phyloP scores from a whole-genome alignment of 177 flowering plant genomes.

The Vitis hybrid region DNA sequence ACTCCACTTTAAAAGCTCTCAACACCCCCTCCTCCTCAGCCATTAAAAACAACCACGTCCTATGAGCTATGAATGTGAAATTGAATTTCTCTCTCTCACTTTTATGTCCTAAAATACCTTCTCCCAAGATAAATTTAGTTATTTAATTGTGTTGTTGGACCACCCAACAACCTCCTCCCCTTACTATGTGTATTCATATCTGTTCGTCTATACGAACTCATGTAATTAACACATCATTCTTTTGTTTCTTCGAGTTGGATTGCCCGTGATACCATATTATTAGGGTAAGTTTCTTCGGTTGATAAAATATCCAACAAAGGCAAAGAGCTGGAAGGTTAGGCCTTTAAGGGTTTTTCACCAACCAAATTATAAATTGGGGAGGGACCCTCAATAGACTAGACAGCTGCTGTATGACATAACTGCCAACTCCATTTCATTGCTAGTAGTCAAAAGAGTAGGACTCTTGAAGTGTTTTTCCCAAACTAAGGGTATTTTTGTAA shows the following conservation, averaged over 20 bases:
- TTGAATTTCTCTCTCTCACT: neutral
- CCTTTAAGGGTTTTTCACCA: conserved; percentile 8
- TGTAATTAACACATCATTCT: neutral
- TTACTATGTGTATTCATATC: too few relatives aligned
- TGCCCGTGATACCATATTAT: neutral
- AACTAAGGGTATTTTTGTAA: conserved; percentile 4
- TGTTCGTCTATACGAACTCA: neutral
- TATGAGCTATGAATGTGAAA: neutral
- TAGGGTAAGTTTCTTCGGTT: conserved; percentile 4
- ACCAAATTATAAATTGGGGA: conserved; percentile 16
- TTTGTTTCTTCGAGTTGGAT: neutral
- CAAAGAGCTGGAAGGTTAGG: neutral
- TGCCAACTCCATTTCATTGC: conserved; percentile 13
- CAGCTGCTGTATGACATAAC: conserved; percentile 13
- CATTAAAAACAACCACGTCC: conserved; percentile 17
- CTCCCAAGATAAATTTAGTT: neutral
- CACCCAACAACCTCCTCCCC: too few relatives aligned
- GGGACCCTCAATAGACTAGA: conserved; percentile 21
- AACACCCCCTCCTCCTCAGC: conserved; percentile 27
- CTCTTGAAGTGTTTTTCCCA: neutral
- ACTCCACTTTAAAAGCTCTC: conserved; percentile 31
- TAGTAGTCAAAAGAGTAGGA: conserved; percentile 8
- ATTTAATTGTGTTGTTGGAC: too few relatives aligned
- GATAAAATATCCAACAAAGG: conserved; percentile 5
- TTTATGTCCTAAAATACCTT: neutral